Base-by-base conservation (phyloP, 2,329 filamentous ascomycete genomes). In the Orbilia javanica region DNA sequence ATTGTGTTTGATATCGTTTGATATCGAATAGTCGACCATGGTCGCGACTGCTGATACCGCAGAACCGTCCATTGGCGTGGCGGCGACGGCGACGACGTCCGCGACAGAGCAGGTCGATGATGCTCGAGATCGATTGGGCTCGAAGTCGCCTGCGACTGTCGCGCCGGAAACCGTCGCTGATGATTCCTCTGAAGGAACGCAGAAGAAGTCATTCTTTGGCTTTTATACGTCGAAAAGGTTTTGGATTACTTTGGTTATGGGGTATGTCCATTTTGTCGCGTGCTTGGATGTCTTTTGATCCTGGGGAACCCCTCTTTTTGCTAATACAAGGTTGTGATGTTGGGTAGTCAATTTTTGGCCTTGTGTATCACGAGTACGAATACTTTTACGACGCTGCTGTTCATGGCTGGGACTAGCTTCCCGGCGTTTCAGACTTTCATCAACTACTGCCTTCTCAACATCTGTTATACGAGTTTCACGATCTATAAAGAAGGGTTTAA, bases 381-480 rank as follows among this genome's bases (percentile, higher is more conserved):
- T 87, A 98, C 96, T 57, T 93, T 98, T 83, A 93, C 92, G 42
- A 89, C 88, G 27, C 89, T 97, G 69, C 89, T 99, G 31, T 87
- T 87, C 72, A 84, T 85, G 4, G 85, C 88, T 79, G 88, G 90
- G 62, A 94, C 92, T 80, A 93, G 89, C 79, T 96, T 98, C 81
- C 96, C 96, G 6, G 93, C 96, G 69, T 97, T 98, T 86, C 96
- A 99, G 86, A 93, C 93, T 31, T 89, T 98, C 82, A 96, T 97
- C 88, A 97, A 96, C 85, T 99, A 99, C 85, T 88, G 94, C 50
- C 85, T 97, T 62, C 88, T 99, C 80, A 91, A 91, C 79, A 70
- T 93, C 74, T 89, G 97, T 83, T 99, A 96, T 86, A 92, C 93
- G 25, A 87, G 89, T 44, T 90, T 92, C 82, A 94, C 93, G 13